Evolutionary conservation across 2,329 filamentous ascomycete genomes (phyloP).

Genomic region (Colletotrichum costaricense): DNA sequence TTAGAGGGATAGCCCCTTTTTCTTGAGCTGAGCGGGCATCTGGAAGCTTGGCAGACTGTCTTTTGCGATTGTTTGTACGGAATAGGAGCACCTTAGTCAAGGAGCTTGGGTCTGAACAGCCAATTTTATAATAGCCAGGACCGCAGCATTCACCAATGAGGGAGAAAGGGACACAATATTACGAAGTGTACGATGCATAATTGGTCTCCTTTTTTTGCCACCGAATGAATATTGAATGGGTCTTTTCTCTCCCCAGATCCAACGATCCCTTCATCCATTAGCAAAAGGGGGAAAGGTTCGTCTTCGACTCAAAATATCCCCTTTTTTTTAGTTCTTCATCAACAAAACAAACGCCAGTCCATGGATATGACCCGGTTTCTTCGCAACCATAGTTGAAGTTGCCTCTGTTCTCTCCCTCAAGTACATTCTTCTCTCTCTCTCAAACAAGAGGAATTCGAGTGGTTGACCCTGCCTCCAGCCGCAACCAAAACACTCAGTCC

Average conservation of each 20-base stretch:
- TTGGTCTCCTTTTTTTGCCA: not conserved
- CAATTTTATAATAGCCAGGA: not conserved
- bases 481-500: constrained; percentile 55
- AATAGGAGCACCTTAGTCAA: not conserved
- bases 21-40: no score
- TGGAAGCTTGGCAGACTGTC: not conserved
- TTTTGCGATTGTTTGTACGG: not conserved
- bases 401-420: not conserved
- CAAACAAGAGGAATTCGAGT: not conserved
- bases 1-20: not conserved
- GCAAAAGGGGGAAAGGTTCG: not conserved
- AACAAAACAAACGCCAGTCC: constrained; percentile 22
- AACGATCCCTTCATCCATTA: not conserved
- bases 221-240: not conserved
- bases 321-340: constrained; percentile 8
- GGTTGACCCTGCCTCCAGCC: not conserved
- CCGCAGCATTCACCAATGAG: not conserved
- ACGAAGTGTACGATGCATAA: not conserved
- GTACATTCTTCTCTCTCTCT: not conserved
- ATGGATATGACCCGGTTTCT: constrained; percentile 7
- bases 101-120: not conserved
- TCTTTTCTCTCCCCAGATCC: not conserved
- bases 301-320: not conserved
- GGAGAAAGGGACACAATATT: not conserved
- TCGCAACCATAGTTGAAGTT: not conserved